Evolutionary conservation across 139 green algal species (phyloP), one percentile per base, ranked within the genome.

Genomic region (Edaphochlamys debaryana): DNA sequence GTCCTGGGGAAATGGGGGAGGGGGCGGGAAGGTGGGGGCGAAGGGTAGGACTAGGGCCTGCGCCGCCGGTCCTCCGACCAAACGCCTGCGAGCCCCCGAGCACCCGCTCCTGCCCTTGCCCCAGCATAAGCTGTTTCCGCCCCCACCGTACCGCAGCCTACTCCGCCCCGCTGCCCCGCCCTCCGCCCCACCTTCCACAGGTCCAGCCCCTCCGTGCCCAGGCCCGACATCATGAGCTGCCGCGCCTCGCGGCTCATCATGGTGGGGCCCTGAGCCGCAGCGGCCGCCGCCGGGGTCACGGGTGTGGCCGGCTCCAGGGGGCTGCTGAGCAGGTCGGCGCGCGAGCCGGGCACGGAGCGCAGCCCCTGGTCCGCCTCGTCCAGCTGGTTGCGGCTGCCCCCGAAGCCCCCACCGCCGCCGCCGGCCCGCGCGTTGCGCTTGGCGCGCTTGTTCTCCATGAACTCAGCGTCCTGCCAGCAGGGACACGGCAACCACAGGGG

Each of bases 201-300:
- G 62, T 90, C 58, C 75, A 97, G 81, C 2, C 91, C 94, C 38
- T 75, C 70, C 19, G 90, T 66, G 20, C 89, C 92, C 42, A 94
- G 85, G 0, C 94, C 94, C 8, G 84, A 79, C 79, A 96, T 86
- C 84, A 98, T 95, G 67, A 98, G 78, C 30, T 82, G 52, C 30
- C 95, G 89, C 34, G 94, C 94, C 72, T 97, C 90, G 34, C 67
- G 79, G 58, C 82, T 88, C 95, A 98, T 98, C 95, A 98, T 98
- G 30, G 94, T 98, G 29, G 95, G 91, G 42, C 79, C 91, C 48
- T n/a, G n/a, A n/a, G n/a, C n/a, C n/a, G n/a, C n/a, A n/a, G 36
- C 37, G 6, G 74, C 58, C 38, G 54, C 58, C n/a, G 60, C 41
- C 3, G 7, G 30, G 30, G n/a, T 22, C 60, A 0, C 30, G 54